phyloP scores from a whole-genome alignment of 73 alveolate genomes.

The Stentor roeselii region DNA sequence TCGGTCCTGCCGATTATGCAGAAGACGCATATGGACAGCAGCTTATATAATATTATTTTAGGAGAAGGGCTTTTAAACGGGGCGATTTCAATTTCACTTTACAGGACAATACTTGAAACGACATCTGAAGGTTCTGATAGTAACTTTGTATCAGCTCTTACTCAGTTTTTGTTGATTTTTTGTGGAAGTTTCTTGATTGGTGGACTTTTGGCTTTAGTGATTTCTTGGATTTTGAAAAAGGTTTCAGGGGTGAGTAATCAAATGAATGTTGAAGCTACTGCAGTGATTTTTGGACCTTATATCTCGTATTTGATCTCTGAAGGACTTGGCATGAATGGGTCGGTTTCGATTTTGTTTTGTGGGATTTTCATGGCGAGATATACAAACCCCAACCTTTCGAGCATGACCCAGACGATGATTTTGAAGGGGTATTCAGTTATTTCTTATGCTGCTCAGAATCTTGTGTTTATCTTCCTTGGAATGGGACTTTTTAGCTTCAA shows the following conservation, averaged over 20 bases:
- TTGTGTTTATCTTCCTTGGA: conserved; percentile 82
- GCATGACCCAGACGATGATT: conserved; percentile 49
- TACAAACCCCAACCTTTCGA: conserved; percentile 77
- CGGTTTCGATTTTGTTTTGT: conserved; percentile 79
- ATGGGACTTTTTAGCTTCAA: conserved; percentile 77
- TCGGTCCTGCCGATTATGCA: conserved; percentile 76
- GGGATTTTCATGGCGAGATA: conserved; percentile 82
- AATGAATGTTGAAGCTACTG: conserved; percentile 57
- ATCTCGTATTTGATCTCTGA: conserved; percentile 77
- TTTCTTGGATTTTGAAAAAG: conserved; percentile 45
- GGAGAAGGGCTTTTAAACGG: conserved; percentile 90
- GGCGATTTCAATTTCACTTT: conserved; percentile 73
- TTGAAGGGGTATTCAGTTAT: conserved; percentile 63
- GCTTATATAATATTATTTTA: conserved; percentile 61
- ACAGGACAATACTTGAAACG: conserved; percentile 41
- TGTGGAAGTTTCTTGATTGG: conserved; percentile 62
- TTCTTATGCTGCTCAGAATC: conserved; percentile 69
- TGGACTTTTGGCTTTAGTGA: conserved; percentile 40
- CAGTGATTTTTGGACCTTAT: conserved; percentile 86
- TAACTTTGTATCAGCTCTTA: conserved; percentile 29
- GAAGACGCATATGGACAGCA: conserved; percentile 57
- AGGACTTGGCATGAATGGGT: conserved; percentile 72
- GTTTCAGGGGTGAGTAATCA: not conserved
- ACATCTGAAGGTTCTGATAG: conserved; percentile 5
- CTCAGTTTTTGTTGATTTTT: conserved; percentile 39